Conservation (phyloP, 2,329 filamentous ascomycete genomes). For the Aspergillus glaucus region DNA sequence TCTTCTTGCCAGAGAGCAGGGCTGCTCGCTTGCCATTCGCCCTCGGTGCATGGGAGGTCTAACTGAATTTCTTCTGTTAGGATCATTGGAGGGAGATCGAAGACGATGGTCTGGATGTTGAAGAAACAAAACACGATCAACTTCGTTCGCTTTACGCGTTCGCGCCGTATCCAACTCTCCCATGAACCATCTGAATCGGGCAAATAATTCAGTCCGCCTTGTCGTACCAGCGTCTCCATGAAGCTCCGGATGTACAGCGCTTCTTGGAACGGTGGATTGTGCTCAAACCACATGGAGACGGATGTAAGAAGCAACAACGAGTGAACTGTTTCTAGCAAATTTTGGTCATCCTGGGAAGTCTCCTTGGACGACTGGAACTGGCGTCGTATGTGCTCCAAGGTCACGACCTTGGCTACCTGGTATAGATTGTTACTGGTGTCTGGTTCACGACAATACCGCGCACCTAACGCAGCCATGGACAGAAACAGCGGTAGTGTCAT, state of each 20-base stretch:
- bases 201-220: conserved; percentile 23
- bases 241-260: conserved; percentile 22
- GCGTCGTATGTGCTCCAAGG: conserved; percentile 25
- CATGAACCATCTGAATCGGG: conserved; percentile 25
- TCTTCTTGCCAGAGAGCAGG: conserved; percentile 20
- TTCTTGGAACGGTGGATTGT: conserved; percentile 25
- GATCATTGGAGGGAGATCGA: conserved; percentile 26
- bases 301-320: conserved; percentile 23
- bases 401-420: conserved; percentile 26
- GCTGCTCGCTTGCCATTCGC: conserved; percentile 24
- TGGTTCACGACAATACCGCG: conserved; percentile 28
- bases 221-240: conserved; percentile 24
- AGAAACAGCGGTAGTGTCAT: conserved; percentile 21
- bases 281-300: conserved; percentile 26
- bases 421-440: conserved; percentile 28
- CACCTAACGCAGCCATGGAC: conserved; percentile 27
- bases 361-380: conserved; percentile 18
- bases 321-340: conserved; percentile 24
- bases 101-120: conserved; percentile 32
- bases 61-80: conserved; percentile 25
- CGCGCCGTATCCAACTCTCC: conserved; percentile 26
- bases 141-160: conserved; percentile 26
- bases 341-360: conserved; percentile 11
- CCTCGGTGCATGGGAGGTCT: conserved; percentile 27
- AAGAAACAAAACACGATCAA: conserved; percentile 31